Percentiles rank a stretch among this genome's conserved stretches.
Conservation (phyloP, 2,329 filamentous ascomycete species). For the Cladosporium sphaerospermum region DNA sequence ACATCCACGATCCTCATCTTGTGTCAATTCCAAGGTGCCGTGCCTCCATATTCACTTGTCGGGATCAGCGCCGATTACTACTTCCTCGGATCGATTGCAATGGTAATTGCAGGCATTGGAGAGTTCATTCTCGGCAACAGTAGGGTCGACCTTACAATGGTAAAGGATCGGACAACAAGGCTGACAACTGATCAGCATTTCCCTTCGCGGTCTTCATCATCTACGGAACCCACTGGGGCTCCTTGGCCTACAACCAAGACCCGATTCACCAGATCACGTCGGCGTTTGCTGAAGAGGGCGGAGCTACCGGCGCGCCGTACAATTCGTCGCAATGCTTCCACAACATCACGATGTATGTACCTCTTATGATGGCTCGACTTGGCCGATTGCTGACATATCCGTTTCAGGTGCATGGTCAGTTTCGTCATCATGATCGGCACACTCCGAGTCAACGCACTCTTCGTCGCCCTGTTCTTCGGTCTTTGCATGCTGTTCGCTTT, state of each 20-base stretch:
- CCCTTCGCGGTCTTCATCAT: slow-evolving; percentile 26
- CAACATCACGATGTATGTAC: slow-evolving; percentile 21
- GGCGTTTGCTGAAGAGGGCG: slow-evolving; percentile 13
- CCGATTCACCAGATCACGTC: slow-evolving; percentile 18
- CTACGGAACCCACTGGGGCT: slow-evolving; percentile 24
- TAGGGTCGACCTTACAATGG: slow-evolving; percentile 1
- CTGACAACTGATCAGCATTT: slow-evolving; percentile 14
- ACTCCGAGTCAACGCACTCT: slow-evolving; percentile 22
- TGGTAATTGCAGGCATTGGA: slow-evolving; percentile 23
- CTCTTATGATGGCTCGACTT: neutral
- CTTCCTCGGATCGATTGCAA: slow-evolving; percentile 23
- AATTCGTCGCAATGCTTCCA: slow-evolving; percentile 23
- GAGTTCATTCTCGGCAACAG: slow-evolving; percentile 27
- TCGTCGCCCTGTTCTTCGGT: slow-evolving; percentile 23
- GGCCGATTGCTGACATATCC: no score
- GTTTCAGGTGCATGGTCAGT: slow-evolving; percentile 19
- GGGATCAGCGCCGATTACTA: slow-evolving; percentile 24
- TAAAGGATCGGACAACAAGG: neutral
- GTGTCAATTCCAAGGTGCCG: slow-evolving; percentile 18
- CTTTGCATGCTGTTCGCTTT: slow-evolving; percentile 23
- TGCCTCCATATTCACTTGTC: slow-evolving; percentile 16
- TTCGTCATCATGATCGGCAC: slow-evolving; percentile 23
- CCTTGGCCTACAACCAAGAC: slow-evolving; percentile 23
- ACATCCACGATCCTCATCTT: slow-evolving; percentile 24
- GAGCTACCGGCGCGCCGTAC: slow-evolving; percentile 16